These are phyloP conservation scores for Pichia sp. DNA, from an alignment of 1,139 yeast genomes.

Conservation along the genomic window DNA sequence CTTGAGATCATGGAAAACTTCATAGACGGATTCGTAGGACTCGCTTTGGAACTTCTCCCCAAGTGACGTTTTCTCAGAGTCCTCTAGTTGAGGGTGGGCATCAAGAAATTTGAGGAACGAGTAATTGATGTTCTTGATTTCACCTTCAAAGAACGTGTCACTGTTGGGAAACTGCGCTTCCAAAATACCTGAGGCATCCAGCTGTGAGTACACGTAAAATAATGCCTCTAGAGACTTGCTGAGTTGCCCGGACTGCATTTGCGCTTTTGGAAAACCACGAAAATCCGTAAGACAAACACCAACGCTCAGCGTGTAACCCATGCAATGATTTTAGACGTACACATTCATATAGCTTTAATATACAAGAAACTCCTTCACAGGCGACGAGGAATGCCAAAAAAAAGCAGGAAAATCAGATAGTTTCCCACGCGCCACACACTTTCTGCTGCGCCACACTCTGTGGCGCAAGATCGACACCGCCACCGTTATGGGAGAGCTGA, in stretches of 20 bases:
- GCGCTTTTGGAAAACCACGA: constrained; percentile 34
- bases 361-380: not conserved
- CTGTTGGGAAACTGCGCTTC: constrained; percentile 14
- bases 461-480: constrained; percentile 93
- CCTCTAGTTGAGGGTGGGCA: constrained; percentile 18
- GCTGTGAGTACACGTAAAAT: constrained; percentile 10
- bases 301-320: no score
- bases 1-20: constrained; percentile 69
- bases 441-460: constrained; percentile 70
- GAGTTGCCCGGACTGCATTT: constrained; percentile 3
- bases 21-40: constrained; percentile 46
- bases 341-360: no score
- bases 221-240: constrained; percentile 10
- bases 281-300: no score
- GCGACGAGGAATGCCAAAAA: not conserved
- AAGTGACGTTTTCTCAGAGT: constrained; percentile 34
- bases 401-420: constrained; percentile 27
- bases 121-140: constrained; percentile 40
- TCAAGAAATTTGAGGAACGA: constrained; percentile 40
- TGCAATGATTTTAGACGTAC: not conserved
- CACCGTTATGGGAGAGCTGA: constrained; percentile 50
- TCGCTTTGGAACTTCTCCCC: constrained; percentile 32
- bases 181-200: constrained; percentile 13
- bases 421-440: constrained; percentile 59
- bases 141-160: constrained; percentile 40